Evolutionary conservation across 345 rosid species (phyloP), one percentile per base, ranked within the genome.

Genomic region (Hevea brasiliensis): DNA sequence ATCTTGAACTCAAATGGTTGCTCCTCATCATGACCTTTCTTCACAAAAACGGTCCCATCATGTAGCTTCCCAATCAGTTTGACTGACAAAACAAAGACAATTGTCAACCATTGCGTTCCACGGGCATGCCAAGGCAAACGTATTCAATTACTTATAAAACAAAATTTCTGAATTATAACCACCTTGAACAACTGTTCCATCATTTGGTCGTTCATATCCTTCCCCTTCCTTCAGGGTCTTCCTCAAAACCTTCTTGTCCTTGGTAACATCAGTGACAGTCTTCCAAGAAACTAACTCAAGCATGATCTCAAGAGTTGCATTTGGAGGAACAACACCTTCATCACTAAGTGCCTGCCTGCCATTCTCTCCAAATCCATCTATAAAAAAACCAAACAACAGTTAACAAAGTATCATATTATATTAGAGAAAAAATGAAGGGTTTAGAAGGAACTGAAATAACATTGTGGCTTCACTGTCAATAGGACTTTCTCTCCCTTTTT

Each of bases 301-400:
- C 3, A 62, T 81, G 61, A 95, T 88, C 59, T 84, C 74, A 18
- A 91, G 87, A 0, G 81, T 76, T 6, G 97, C 96, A 83, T 89
- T 95, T n/a, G 94, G 97, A 7, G 96, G 98, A 78, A 95, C 87
- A 0, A 92, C 89, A 74, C 77, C 85, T 77, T 86, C 89, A 79
- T 74, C 80, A 60, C 70, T 87, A 15, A 81, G 35, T 6, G 86
- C 89, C 6, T 84, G 82, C 77, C 84, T 91, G 5, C 99, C 98
- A 74, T 87, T 89, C 85, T 89, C 97, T 50, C 96, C 97, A 72
- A 93, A 96, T 68, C 99, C 97, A 85, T 93, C 98, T 96, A n/a
- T 35, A 12, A 15, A 21, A 47, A 2, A n/a, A n/a, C 51, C 51
- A 55, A 42, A 37, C 64, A 67, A 78, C 11, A 42, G 2, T 3